Base-by-base conservation (phyloP, 805 yeast genomes). In the Metschnikowia santaceciliae region DNA sequence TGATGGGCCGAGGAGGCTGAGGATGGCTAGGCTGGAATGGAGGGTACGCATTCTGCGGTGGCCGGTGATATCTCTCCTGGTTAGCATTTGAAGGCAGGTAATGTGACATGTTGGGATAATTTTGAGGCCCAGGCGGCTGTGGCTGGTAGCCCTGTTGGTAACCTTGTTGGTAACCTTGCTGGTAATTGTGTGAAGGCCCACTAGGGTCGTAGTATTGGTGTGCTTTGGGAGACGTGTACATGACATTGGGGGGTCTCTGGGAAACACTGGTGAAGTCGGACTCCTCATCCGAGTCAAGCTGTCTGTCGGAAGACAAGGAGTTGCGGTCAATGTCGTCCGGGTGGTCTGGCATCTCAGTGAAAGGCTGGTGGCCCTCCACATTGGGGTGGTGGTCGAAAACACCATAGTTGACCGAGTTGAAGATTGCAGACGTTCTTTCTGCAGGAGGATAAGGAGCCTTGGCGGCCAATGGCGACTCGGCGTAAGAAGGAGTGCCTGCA, bases 241-340 rank as follows among this genome's bases (percentile, higher is more conserved):
- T 49, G 39, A 86, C 88, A 60, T 86, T 86, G 14, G 82, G 76
- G 26, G 84, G 90, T 63, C 92, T 74, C 66, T 86, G 92, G 6
- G 91, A 84, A 1, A 87, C 88, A 47, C 90, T 83, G 1, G 94
- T 86, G 66, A 87, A 84, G 60, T 84, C 85, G 0, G 92, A 86
- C 43, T 75, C 81, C 32, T 63, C 63, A 54, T 73, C 78, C 0
- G 77, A 73, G 44, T 65, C 71, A 17, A 57, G 32, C 26, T 52
- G 54, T 17, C 50, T 38, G 13, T 44, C 53, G 23, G 43, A 54
- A 15, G 35, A 36, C 42, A 41, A 41, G 2, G 58, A 54, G 39
- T 23, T 48, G 13, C 45, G 35, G 40, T 56, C 61, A 6, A 44
- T 51, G 17, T 11, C 33, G 22, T 42, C 48, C 13, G 52, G 57